Conservation (phyloP, 257 asterid genomes). For the Linderniella brevidens region DNA sequence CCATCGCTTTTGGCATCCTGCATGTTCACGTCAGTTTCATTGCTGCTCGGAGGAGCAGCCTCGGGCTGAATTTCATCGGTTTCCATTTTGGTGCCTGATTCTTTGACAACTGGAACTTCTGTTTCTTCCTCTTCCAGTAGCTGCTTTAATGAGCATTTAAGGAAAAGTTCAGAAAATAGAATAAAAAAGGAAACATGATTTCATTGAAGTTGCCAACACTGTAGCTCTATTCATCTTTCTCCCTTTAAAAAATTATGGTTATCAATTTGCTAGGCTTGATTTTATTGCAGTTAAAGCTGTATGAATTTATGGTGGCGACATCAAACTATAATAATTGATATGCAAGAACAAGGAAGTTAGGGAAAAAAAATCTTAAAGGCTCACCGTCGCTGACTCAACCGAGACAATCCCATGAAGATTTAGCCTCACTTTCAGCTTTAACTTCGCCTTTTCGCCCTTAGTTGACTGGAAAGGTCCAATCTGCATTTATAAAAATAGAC, state of each 20-base stretch:
- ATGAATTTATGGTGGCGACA: too few relatives aligned
- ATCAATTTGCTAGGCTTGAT: too few relatives aligned
- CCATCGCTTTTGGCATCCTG: conserved; percentile 44
- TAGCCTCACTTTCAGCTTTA: conserved; percentile 60
- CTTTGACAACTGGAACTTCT: conserved; percentile 53
- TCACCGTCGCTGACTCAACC: conserved; percentile 60
- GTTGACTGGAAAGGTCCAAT: conserved; percentile 67
- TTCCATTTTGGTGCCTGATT: conserved; percentile 66
- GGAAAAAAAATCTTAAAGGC: conserved; percentile 5
- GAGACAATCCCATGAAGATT: conserved; percentile 74
- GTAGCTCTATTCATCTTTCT: too few relatives aligned
- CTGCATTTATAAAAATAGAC: conserved; percentile 14
- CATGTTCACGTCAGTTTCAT: conserved; percentile 47
- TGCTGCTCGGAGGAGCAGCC: conserved; percentile 22
- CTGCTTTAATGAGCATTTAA: conserved; percentile 18
- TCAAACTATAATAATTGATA: too few relatives aligned
- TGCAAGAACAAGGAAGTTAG: too few relatives aligned
- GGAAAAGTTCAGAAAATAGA: background rate
- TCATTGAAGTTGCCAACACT: too few relatives aligned
- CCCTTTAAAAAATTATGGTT: too few relatives aligned
- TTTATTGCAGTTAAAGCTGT: too few relatives aligned
- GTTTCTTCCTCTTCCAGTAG: conserved; percentile 84
- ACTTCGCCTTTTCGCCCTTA: conserved; percentile 42
- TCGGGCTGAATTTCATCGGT: conserved; percentile 36
- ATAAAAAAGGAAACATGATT: background rate